Evolutionary conservation across 2,329 filamentous ascomycete species (phyloP).

Genomic region (Domatiomyces catenatus): DNA sequence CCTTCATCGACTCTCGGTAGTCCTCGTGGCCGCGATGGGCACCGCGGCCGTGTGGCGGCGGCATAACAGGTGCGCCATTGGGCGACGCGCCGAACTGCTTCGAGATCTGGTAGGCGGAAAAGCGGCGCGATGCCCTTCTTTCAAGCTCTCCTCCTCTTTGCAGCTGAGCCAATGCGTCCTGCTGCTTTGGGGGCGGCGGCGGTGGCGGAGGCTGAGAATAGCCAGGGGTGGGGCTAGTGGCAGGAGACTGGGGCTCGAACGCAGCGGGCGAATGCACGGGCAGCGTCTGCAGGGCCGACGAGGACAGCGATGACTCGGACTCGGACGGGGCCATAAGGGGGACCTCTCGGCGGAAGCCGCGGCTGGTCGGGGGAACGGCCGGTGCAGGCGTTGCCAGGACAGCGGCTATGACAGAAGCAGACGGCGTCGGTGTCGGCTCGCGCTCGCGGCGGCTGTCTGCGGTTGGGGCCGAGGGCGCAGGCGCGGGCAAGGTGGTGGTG

Average conservation of each 20-base stretch:
- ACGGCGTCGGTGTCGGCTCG: not conserved
- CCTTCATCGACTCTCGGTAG: constrained; percentile 67
- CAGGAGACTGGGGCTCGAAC: constrained; percentile 20
- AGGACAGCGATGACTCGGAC: constrained; percentile 49
- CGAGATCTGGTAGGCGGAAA: constrained; percentile 92
- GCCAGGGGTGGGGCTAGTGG: constrained; percentile 17
- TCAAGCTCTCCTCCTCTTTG: constrained; percentile 88
- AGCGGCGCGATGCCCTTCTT: constrained; percentile 76
- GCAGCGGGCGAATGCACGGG: constrained; percentile 59
- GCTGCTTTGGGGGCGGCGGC: constrained; percentile 65
- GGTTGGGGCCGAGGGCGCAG: not conserved
- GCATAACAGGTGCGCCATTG: constrained; percentile 70
- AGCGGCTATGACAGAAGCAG: constrained; percentile 1
- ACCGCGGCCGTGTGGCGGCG: constrained; percentile 59
- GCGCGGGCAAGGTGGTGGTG: constrained; percentile 1
- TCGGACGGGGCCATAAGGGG: constrained; percentile 11
- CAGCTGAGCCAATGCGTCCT: constrained; percentile 78
- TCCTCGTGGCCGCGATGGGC: constrained; percentile 79
- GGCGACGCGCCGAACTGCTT: constrained; percentile 74
- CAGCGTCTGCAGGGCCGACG: constrained; percentile 58
- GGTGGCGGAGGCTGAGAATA: constrained; percentile 54
- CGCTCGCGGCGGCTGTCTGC: not conserved
- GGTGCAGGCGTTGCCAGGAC: not conserved
- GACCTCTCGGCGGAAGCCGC: constrained; percentile 8
- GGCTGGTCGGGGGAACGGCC: constrained; percentile 5